Evolutionary conservation across 768 basidiomycete genomes (phyloP).

Genomic region (Gymnopilus junonius): DNA sequence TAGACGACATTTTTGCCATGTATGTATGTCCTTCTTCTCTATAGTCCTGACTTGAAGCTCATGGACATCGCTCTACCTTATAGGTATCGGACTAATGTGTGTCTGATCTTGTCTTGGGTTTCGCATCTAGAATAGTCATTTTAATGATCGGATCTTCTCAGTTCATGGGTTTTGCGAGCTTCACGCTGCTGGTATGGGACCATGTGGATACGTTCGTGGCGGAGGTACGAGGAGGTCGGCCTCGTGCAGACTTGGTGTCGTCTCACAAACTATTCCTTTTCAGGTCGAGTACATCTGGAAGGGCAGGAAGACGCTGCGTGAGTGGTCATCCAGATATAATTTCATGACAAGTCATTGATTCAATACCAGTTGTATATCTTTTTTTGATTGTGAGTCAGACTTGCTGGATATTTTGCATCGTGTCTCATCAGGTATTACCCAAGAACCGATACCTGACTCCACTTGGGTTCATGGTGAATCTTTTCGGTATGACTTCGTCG

Average conservation of each 20-base stretch:
- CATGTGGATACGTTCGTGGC: slow-evolving; percentile 56
- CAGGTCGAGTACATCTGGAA: slow-evolving; percentile 58
- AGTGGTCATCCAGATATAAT: slow-evolving; percentile 20
- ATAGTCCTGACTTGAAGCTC: background rate
- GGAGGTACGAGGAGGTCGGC: slow-evolving; percentile 24
- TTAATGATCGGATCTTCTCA: slow-evolving; percentile 20
- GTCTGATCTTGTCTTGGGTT: background rate
- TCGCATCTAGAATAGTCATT: background rate
- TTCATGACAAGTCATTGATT: background rate
- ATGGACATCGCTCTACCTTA: background rate
- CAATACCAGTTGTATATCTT: slow-evolving; percentile 39
- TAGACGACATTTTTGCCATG: slow-evolving; percentile 27
- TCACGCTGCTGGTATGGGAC: slow-evolving; percentile 57
- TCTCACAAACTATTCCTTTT: background rate
- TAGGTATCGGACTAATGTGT: slow-evolving; percentile 30
- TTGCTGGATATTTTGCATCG: background rate
- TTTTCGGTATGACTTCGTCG: slow-evolving; percentile 38
- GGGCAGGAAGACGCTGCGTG: slow-evolving; percentile 46
- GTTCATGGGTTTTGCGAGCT: slow-evolving; percentile 55
- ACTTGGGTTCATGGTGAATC: slow-evolving; percentile 60
- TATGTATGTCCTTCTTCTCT: slow-evolving; percentile 1
- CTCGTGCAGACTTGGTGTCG: background rate
- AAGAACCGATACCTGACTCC: slow-evolving; percentile 70
- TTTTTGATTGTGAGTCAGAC: slow-evolving; percentile 40
- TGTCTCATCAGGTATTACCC: background rate